Conservation (phyloP, 768 basidiomycete genomes). For the Xanthoconium stramineum region DNA sequence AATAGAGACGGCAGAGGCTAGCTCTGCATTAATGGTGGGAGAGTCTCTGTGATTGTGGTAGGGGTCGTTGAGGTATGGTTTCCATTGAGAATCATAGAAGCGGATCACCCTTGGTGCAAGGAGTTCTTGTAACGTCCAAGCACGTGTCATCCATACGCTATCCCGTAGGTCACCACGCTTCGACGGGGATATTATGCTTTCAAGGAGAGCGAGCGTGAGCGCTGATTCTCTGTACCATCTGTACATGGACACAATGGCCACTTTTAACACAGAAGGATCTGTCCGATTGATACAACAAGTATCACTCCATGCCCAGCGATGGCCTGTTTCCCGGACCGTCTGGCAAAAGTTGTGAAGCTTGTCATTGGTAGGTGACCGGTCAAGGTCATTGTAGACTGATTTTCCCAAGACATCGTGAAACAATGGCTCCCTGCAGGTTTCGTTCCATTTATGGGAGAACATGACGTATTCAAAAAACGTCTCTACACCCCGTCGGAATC, state of each 20-base stretch:
- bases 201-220: not conserved
- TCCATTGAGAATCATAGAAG: constrained; percentile 8
- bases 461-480: constrained; percentile 8
- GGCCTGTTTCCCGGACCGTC: not conserved
- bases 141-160: constrained; percentile 5
- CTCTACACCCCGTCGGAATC: not conserved
- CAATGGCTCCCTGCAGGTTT: not conserved
- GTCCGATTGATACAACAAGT: constrained; percentile 1
- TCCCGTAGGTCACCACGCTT: not conserved
- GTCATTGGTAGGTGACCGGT: not conserved
- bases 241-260: constrained; percentile 4
- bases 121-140: constrained; percentile 7
- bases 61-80: not conserved
- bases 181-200: not conserved
- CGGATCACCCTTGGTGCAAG: constrained; percentile 6
- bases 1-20: not conserved
- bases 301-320: not conserved
- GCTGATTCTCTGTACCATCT: constrained; percentile 6
- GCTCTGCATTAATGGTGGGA: not conserved
- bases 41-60: constrained; percentile 1
- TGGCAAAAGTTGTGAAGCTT: constrained; percentile 2
- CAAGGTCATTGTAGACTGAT: constrained; percentile 1
- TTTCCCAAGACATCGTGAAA: not conserved
- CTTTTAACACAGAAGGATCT: not conserved
- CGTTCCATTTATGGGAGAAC: constrained; percentile 11